Evolutionary conservation across 306 rosid genomes (phyloP).

Genomic region (Pachyrhizus erosus): DNA sequence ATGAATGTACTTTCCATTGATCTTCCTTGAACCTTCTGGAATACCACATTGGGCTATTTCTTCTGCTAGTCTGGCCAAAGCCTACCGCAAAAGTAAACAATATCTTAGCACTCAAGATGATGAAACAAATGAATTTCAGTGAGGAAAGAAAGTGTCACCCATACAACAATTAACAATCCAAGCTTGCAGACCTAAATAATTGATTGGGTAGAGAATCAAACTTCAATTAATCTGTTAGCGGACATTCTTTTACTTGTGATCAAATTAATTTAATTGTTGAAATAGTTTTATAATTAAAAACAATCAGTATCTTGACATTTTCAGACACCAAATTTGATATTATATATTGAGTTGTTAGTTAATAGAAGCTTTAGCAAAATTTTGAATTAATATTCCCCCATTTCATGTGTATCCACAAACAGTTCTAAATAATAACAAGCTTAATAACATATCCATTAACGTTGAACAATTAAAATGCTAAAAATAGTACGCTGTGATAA

Average conservation of each 20-base stretch:
- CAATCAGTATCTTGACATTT: background rate
- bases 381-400: background rate
- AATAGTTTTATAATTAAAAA: slow-evolving; percentile 2
- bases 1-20: slow-evolving; percentile 90
- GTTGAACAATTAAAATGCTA: background rate
- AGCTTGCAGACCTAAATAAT: slow-evolving; percentile 13
- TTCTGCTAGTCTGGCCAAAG: slow-evolving; percentile 77
- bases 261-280: background rate
- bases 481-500: background rate
- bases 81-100: slow-evolving; percentile 56
- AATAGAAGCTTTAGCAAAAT: slow-evolving; percentile 19
- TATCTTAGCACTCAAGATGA: background rate
- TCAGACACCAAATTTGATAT: slow-evolving; percentile 12
- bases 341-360: background rate
- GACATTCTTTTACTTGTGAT: slow-evolving; percentile 1
- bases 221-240: slow-evolving; percentile 7
- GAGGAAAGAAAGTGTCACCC: background rate
- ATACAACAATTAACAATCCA: slow-evolving; percentile 4
- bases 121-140: background rate
- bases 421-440: slow-evolving; percentile 23
- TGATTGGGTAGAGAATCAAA: slow-evolving; percentile 6
- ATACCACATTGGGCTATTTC: slow-evolving; percentile 75
- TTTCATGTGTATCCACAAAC: slow-evolving; percentile 27
- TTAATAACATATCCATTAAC: background rate
- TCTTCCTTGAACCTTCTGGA: slow-evolving; percentile 86